Base-by-base conservation (phyloP, 2,329 filamentous ascomycete species). In the Pestalotiopsis sp. region DNA sequence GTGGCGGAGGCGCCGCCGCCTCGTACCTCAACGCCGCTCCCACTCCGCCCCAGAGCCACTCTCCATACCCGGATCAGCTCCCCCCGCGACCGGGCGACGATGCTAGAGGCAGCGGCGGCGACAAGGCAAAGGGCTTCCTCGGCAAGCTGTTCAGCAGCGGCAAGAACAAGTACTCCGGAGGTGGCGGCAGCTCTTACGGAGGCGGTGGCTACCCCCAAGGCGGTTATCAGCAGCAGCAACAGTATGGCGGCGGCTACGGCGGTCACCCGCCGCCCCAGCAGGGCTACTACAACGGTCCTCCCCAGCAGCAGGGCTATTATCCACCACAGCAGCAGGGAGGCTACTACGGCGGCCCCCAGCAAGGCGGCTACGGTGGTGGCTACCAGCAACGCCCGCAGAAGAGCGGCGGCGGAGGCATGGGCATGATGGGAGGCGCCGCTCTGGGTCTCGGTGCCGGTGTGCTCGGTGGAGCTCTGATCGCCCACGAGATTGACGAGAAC, bases 401-500 rank as follows among this genome's bases (percentile, higher is more conserved):
- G 74, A 73, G 78, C 61, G 81, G 80, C 27, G 82, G 83, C 38
- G 82, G 84, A 4, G 86, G 86, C 2, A 83, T 95, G 81, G 93
- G 93, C n/a, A 85, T 88, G 69, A 89, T 86, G 1, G 93, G 93
- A 62, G 93, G 91, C 65, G 89, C 91, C 9, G 93, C 93, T 25
- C 83, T 97, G 58, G 94, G 94, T 82, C 80, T 93, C 4, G 94
- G 94, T 73, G 94, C 92, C 71, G 94, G 94, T 79, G 76, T 97
- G 77, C 75, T 97, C 1, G 95, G 94, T 73, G 94, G 94, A 67
- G 87, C 89, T 70, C 71, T 97, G 75, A 80, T 97, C 40, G 91
- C 86, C 2, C 85, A 92, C 75, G 90, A 91, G 1, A 84, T 95
- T 65, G 82, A 92, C 68, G 88, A 91, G 70, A 78, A 86, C 61